Conservation (phyloP, 1,139 yeast genomes). For the Pichia sp. region DNA sequence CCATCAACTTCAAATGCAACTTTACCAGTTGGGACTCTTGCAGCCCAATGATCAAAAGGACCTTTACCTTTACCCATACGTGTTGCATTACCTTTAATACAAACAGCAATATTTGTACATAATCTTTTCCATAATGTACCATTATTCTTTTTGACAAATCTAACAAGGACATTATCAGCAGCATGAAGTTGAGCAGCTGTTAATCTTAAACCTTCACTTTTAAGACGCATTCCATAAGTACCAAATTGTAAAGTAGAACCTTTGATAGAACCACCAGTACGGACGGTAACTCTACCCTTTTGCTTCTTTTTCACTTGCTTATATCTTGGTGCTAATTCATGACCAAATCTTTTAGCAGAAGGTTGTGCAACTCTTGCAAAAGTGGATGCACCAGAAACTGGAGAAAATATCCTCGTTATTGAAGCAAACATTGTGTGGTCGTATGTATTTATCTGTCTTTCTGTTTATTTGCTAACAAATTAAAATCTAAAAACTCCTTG, state of each 20-base stretch:
- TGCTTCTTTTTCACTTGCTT: constrained; percentile 71
- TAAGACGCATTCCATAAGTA: constrained; percentile 76
- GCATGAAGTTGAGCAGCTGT: constrained; percentile 88
- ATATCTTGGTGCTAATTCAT: constrained; percentile 84
- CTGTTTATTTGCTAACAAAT: no score
- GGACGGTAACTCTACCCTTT: constrained; percentile 91
- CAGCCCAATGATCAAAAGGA: constrained; percentile 95
- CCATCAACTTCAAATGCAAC: constrained; percentile 79
- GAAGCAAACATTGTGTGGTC: constrained; percentile 6
- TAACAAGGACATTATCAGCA: constrained; percentile 79
- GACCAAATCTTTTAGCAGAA: constrained; percentile 51
- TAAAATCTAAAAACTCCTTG: no score
- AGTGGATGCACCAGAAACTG: background rate
- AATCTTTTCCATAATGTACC: constrained; percentile 72
- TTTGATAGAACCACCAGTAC: constrained; percentile 89
- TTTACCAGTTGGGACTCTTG: constrained; percentile 92
- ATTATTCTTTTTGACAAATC: constrained; percentile 70
- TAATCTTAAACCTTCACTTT: constrained; percentile 78
- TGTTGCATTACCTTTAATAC: constrained; percentile 95
- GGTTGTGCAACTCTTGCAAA: constrained; percentile 2
- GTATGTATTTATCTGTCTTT: no score
- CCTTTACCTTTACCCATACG: constrained; percentile 99
- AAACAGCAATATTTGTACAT: constrained; percentile 81
- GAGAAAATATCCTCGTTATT: constrained; percentile 6
- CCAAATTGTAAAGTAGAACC: constrained; percentile 84